Conservation (phyloP, 164 flowering plant species). For the Nelumbo lutea region DNA sequence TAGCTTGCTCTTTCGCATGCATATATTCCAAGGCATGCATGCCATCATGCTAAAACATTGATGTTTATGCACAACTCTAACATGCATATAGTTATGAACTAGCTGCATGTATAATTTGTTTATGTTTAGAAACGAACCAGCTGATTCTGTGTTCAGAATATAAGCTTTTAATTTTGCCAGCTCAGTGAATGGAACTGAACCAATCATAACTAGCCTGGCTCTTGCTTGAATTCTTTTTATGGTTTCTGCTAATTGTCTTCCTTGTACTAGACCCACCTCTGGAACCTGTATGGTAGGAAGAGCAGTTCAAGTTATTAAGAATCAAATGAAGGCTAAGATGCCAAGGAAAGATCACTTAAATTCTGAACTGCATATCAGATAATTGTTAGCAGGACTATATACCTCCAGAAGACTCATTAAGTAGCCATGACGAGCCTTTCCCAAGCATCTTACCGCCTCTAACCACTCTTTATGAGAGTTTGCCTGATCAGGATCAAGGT, state of each 20-base stretch:
- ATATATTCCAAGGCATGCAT: background rate
- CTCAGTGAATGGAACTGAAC: conserved; percentile 54
- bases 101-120: background rate
- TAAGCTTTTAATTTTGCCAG: conserved; percentile 48
- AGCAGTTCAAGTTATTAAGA: background rate
- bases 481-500: conserved; percentile 13
- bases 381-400: conserved; percentile 4
- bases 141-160: conserved; percentile 44
- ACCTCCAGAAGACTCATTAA: conserved; percentile 69
- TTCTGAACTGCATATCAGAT: background rate
- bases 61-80: background rate
- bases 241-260: conserved; percentile 19
- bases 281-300: conserved; percentile 34
- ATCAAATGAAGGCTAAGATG: background rate
- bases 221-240: conserved; percentile 53
- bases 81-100: background rate
- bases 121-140: conserved; percentile 43
- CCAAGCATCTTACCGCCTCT: conserved; percentile 65
- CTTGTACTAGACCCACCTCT: conserved; percentile 24
- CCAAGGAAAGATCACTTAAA: background rate
- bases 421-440: conserved; percentile 58
- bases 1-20: background rate
- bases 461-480: conserved; percentile 52
- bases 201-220: conserved; percentile 55
- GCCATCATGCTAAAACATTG: background rate